phyloP scores from a whole-genome alignment of 805 yeast species.

The Metschnikowia orientalis region DNA sequence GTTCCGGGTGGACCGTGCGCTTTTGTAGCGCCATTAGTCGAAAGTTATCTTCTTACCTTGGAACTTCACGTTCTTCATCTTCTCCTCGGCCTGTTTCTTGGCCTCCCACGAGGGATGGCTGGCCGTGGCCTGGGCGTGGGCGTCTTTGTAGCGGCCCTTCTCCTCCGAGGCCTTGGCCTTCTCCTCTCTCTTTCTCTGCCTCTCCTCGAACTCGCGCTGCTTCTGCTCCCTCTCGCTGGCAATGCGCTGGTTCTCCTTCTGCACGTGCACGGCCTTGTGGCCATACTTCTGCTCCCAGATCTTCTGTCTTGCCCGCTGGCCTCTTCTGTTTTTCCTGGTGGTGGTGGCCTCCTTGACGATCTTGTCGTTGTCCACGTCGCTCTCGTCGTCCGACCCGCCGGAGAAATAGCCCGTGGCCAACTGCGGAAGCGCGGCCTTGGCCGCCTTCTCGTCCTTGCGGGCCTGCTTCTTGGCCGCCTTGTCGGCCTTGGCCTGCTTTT shows the following conservation, averaged over 20 bases:
- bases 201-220: conserved; percentile 65
- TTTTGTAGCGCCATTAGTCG: conserved; percentile 31
- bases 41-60: conserved; percentile 82
- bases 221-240: conserved; percentile 54
- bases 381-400: conserved; percentile 71
- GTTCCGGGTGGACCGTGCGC: conserved; percentile 13
- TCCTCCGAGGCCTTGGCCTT: conserved; percentile 35
- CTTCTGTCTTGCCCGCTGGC: conserved; percentile 94
- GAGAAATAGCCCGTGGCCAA: conserved; percentile 79
- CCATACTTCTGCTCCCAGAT: conserved; percentile 96
- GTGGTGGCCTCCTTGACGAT: conserved; percentile 50
- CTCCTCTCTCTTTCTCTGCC: conserved; percentile 62
- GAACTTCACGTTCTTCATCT: conserved; percentile 60
- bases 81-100: conserved; percentile 67
- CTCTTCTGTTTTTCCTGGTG: conserved; percentile 82
- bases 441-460: conserved; percentile 25
- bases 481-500: conserved; percentile 16
- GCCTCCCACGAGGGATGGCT: conserved; percentile 99
- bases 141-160: conserved; percentile 21
- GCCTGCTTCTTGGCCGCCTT: conserved; percentile 14
- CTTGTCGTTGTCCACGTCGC: conserved; percentile 40
- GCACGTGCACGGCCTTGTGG: conserved; percentile 72
- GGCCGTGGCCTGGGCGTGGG: conserved; percentile 1
- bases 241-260: conserved; percentile 54
- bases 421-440: conserved; percentile 54